These are phyloP conservation scores for Ogataea siamensis DNA, from an alignment of 805 yeast species.

Conservation along the genomic window DNA sequence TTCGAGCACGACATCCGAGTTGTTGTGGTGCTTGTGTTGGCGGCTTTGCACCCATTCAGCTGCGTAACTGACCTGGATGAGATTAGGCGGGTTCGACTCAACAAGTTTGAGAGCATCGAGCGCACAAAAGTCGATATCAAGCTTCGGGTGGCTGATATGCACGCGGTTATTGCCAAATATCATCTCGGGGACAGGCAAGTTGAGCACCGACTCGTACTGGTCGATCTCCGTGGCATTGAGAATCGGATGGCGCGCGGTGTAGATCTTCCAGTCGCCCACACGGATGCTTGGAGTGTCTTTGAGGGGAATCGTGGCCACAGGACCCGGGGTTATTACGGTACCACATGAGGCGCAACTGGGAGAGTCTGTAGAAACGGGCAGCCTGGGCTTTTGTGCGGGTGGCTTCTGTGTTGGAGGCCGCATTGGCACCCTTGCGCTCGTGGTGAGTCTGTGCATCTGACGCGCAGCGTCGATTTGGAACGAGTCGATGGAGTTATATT, in stretches of 20 bases:
- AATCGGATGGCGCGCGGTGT: conserved; percentile 73
- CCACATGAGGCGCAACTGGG: conserved; percentile 63
- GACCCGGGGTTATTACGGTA: conserved; percentile 73
- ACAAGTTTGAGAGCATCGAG: conserved; percentile 70
- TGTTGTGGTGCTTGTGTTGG: conserved; percentile 33
- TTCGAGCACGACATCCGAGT: conserved; percentile 43
- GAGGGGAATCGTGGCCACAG: conserved; percentile 61
- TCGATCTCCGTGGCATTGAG: conserved; percentile 74
- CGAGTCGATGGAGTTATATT: conserved; percentile 45
- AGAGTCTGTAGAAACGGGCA: conserved; percentile 19
- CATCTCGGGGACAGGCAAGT: conserved; percentile 94
- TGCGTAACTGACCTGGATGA: conserved; percentile 79
- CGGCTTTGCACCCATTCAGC: conserved; percentile 68
- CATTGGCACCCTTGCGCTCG: conserved; percentile 40
- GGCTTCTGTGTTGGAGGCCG: conserved; percentile 1
- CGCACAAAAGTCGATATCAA: conserved; percentile 65
- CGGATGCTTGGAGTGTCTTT: conserved; percentile 68
- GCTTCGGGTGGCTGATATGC: conserved; percentile 33
- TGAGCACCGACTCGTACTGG: conserved; percentile 54
- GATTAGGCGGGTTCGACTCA: conserved; percentile 39
- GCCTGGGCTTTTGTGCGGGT: conserved; percentile 22
- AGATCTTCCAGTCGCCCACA: conserved; percentile 72
- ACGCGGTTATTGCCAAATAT: conserved; percentile 84
- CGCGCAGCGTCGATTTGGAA: conserved; percentile 61
- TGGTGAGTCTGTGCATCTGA: conserved; percentile 53